These are phyloP conservation scores for Trichoderma harzianum DNA, from an alignment of 2,329 filamentous ascomycete genomes.

Conservation along the genomic window DNA sequence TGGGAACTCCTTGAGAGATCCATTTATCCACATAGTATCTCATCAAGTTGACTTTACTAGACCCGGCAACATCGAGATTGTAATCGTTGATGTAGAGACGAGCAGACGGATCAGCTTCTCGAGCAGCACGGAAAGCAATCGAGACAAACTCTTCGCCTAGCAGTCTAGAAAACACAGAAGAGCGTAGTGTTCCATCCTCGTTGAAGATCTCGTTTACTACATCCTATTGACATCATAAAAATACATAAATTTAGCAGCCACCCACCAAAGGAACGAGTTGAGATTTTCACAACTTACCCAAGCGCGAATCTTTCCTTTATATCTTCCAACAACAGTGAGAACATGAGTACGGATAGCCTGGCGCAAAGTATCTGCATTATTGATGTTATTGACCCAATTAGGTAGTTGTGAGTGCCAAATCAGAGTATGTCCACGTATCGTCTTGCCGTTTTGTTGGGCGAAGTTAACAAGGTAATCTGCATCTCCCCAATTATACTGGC, in stretches of 20 bases:
- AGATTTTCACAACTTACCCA: background rate
- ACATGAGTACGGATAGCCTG: constrained; percentile 4
- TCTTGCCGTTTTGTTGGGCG: background rate
- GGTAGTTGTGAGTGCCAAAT: constrained; percentile 4
- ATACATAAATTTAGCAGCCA: background rate
- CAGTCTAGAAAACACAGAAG: background rate
- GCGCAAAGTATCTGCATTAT: background rate
- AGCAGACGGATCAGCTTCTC: background rate
- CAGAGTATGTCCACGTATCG: background rate
- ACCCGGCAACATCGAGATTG: background rate
- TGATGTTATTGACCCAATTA: background rate
- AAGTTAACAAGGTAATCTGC: constrained; percentile 7
- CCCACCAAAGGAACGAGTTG: background rate
- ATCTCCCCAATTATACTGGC: background rate
- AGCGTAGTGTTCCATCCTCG: constrained; percentile 2
- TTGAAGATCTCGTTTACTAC: constrained; percentile 7
- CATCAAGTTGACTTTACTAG: background rate
- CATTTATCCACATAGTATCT: background rate
- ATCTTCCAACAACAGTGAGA: background rate
- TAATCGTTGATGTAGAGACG: constrained; percentile 7
- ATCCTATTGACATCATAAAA: background rate
- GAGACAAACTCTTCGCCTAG: constrained; percentile 1
- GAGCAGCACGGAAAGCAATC: background rate
- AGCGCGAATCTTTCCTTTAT: constrained; percentile 3
- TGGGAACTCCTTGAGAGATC: constrained; percentile 5